Evolutionary conservation across 306 rosid species (phyloP), one percentile per base, ranked within the genome.

Genomic region (Gynostemma pentaphyllum): DNA sequence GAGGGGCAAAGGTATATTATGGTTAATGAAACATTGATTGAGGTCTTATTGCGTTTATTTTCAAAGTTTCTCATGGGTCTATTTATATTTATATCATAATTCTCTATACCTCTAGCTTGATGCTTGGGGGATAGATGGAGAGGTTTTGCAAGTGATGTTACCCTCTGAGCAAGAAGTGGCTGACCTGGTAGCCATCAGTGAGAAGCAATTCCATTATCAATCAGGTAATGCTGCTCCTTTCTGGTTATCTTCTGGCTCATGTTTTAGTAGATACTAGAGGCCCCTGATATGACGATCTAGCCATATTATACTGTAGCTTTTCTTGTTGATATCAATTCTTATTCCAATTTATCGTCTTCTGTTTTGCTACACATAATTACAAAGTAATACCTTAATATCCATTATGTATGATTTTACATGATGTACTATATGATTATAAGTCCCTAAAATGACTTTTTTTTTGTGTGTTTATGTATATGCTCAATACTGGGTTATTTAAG

Each of bases 41-140:
- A 46, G 63, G 75, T 21, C 64, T 12, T 62, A 66, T 32, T 64
- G 3, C 55, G 28, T 34, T 36, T 49, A 48, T 29, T 13, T 66
- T 47, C 40, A 16, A 60, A 36, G 47, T 21, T 40, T 13, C 9
- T 1, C 13, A 4, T 1, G 15, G 32, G 14, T 2, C 49, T 28
- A n/a, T 18, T 5, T 19, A 10, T 26, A 28, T 64, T 29, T 29
- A 29, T 64, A 36, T 64, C 18, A 2, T 27, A 18, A 45, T 45
- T 45, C 27, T 64, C 27, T 47, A 61, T 64, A 24, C 32, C 19
- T 40, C 19, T 77, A 91, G 97, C 76, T 83, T 82, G 96, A 83
- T 37, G 41, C 81, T 4, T 71, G 95, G 89, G 95, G 89, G 65
- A 76, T 64, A 64, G 98, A 91, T 77, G 97, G 95, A 69, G 95